Evolutionary conservation across 148 eudicot genomes (phyloP).

Genomic region (Cornus florida): DNA sequence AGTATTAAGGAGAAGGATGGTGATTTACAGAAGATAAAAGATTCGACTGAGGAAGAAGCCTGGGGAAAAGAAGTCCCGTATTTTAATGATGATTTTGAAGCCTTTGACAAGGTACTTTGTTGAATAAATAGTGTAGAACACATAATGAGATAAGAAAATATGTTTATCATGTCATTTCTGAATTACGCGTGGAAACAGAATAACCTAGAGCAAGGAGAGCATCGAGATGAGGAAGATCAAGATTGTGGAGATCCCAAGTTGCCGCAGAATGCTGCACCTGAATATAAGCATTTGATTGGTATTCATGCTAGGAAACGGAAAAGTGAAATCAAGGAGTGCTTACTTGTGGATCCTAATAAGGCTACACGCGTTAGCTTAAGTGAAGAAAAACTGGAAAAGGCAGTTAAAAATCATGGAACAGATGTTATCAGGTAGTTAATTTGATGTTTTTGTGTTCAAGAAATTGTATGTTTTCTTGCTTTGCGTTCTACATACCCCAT

Average conservation of each 20-base stretch:
- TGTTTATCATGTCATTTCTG: neutral
- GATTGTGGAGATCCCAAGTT: constrained; percentile 9
- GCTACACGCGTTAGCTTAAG: constrained; percentile 43
- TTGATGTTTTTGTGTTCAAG: too few relatives aligned
- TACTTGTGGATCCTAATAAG: constrained; percentile 20
- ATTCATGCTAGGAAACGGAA: constrained; percentile 40
- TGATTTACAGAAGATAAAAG: constrained; percentile 18
- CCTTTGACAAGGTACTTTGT: constrained; percentile 6
- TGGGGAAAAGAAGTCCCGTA: constrained; percentile 37
- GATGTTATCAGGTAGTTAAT: constrained; percentile 43
- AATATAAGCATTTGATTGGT: constrained; percentile 46
- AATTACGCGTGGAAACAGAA: constrained; percentile 4
- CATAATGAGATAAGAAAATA: neutral
- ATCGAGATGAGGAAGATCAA: constrained; percentile 21
- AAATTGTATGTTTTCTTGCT: too few relatives aligned
- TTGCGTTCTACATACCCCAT: neutral
- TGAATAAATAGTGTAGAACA: neutral
- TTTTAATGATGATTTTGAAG: neutral
- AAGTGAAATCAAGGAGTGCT: constrained; percentile 36
- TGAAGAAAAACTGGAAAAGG: constrained; percentile 48
- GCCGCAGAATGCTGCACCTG: constrained; percentile 27
- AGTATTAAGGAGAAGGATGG: constrained; percentile 16
- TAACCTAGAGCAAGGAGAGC: constrained; percentile 10
- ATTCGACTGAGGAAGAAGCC: constrained; percentile 27
- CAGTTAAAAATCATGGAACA: constrained; percentile 30